Base-by-base conservation (phyloP, 2,329 filamentous ascomycete species). In the Diaporthe sp. region DNA sequence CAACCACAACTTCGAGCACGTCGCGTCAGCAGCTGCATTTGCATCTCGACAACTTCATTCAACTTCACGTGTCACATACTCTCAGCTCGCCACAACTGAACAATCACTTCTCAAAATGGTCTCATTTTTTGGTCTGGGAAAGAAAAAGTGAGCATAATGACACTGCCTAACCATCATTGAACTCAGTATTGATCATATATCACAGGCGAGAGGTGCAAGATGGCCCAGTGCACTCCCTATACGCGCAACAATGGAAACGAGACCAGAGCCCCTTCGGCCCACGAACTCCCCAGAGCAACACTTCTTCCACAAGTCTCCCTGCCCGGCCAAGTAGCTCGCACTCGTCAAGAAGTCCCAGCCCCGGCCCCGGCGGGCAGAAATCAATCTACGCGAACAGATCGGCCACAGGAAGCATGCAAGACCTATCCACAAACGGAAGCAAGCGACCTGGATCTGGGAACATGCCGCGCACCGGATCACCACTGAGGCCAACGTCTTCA, bases 211-310 rank as follows among this genome's bases (percentile, higher is more conserved):
- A 67, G 2, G 45, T 9, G 22, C 64, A 25, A 33, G 64, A 67
- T 1, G 64, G 45, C 45, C 64, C 64, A 10, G 64, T 67, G 30
- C 64, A 67, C 64, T 67, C 64, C 6, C 64, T 67, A 17, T 52
- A 67, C 64, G 64, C 64, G 9, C 64, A 67, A 25, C 64, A 67
- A 67, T 67, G 64, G 64, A 67, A 67, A 45, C 64, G 64, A 28
- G 64, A 67, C 4, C 64, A 67, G 45, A 67, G 64, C 64, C 64
- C 64, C 13, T 52, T 67, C 15, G 64, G 64, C 45, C 64, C 64
- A 38, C 64, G 64, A 38, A 50, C 4, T 2, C 64, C 64, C 4
- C 45, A 52, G 45, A 28, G 8, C 64, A 52, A 52, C 30, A 38
- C 45, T 15, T 52, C 64, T 38, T 52, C 64, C 45, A 52, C 64